Base-by-base conservation (phyloP, 805 yeast genomes). In the Candida parachauliodes region DNA sequence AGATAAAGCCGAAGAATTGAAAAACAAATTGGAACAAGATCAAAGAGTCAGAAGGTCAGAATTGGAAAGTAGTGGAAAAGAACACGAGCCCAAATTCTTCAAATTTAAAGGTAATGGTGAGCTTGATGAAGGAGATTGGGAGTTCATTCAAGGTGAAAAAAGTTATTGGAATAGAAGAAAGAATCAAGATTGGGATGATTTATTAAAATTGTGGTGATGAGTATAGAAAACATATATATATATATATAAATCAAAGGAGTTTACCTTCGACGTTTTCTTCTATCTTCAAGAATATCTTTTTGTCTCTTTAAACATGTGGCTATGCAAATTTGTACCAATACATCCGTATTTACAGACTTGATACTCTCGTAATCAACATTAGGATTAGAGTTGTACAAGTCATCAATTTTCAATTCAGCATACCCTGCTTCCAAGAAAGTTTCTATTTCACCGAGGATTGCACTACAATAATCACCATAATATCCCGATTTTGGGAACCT, bases 151-250 rank as follows among this genome's bases (percentile, higher is more conserved):
- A 19, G 95, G 95, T 0, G 68, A 67, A 1, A 61, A 66, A 30
- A 70, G 81, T 50, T 88, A 88, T 55, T 88, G 97, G 97, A 77
- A 75, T 44, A 75, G 86, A 50, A 78, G 97, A 51, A 74, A 70
- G 49, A 61, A 59, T 6, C 65, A 66, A 4, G 76, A 82, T 47
- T 84, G 93, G 93, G 56, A 60, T 12, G 81, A 65, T 18, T 53
- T 79, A 10, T 47, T 66, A 3, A 60, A 71, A 20, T 57, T 83
- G 28, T 83, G 89, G 91, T 82, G n/a, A n/a, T n/a, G n/a, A n/a
- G n/a, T n/a, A n/a, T n/a, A 47, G 27, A 27, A 11, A 14, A 5
- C 6, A 12, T 12, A 15, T 16, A 31, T 34, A 14, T 22, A 24
- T 11, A 8, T 23, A 23, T n/a, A 7, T 8, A 5, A 14, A 24